These are phyloP conservation scores for Cubamyces sp. DNA, from an alignment of 768 basidiomycete genomes.

Conservation along the genomic window DNA sequence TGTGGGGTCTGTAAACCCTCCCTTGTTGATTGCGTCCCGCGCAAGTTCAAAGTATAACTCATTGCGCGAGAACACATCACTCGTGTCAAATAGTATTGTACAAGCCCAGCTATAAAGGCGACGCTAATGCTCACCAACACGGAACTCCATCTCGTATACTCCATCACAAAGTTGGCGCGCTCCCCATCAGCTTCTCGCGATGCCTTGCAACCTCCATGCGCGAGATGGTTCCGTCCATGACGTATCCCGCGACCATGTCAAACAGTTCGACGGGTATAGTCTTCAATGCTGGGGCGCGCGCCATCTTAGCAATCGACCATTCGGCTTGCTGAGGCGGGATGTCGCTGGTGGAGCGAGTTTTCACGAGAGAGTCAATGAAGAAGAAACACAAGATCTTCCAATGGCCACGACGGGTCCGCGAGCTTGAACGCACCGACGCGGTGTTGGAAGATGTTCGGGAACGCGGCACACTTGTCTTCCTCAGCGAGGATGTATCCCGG, in stretches of 20 bases:
- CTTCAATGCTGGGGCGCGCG: not conserved
- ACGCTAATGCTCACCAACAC: not conserved
- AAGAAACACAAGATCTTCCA: conserved; percentile 44
- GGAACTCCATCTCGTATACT: not conserved
- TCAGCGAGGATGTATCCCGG: conserved; percentile 36
- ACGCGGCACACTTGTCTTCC: conserved; percentile 37
- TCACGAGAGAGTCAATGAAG: conserved; percentile 40
- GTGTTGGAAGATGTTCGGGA: conserved; percentile 45
- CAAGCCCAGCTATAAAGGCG: not conserved
- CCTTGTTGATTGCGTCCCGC: too few species aligned
- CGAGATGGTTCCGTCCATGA: too few species aligned
- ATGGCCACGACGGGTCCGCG: conserved; percentile 37
- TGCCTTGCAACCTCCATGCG: not conserved
- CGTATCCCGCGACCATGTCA: conserved; percentile 18
- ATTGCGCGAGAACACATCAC: too few species aligned
- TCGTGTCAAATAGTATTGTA: too few species aligned
- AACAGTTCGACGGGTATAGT: conserved; percentile 28
- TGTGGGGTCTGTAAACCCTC: too few species aligned
- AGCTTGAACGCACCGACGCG: conserved; percentile 41
- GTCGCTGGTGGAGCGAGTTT: conserved; percentile 36
- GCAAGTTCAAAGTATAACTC: too few species aligned
- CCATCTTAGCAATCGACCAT: conserved; percentile 25
- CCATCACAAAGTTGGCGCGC: not conserved
- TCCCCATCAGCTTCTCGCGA: not conserved
- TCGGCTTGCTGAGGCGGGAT: conserved; percentile 39